Base-by-base conservation (phyloP, 192 early-diverging fungal species). In the Gonapodya prolifera region DNA sequence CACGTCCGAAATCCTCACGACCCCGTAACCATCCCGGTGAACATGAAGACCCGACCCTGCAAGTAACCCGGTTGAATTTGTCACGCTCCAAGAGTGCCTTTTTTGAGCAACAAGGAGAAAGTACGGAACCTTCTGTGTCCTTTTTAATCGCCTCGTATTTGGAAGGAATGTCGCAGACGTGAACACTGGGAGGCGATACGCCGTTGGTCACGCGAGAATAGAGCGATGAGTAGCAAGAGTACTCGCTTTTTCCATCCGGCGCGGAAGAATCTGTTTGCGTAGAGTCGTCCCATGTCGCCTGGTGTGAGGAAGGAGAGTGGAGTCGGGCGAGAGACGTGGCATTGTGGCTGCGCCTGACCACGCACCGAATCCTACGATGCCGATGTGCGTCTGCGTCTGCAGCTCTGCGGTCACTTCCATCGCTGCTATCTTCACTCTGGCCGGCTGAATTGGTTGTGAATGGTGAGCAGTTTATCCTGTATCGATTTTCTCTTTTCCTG, bases 201-300 rank as follows among this genome's bases (percentile, higher is more conserved):
- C 34, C 69, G 31, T 1, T 23, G 69, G 36, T 33, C 0, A 30
- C 69, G 61, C 2, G 0, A n/a, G 17, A 76, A 1, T 29, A 0
- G 30, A 71, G 80, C 13, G 79, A 23, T 76, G 0, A 70, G 0
- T 0, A 35, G 35, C 33, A 8, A 18, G 1, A 30, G 29, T 32
- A 81, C 34, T 28, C 84, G 90, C 91, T 86, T 83, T 84, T 91
- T 91, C 91, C 92, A 97, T 2, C 95, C 95, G 16, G 91, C 89
- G 35, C 85, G 78, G n/a, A 81, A 75, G 70, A 98, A 89, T 69
- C 81, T 84, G 28, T 82, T 82, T 0, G 94, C 95, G 78, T 98
- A 99, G 34, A 98, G 88, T 76, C 88, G 86, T 35, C 96, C 97
- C 96, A 99, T 99, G 81, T 94, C 96, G 73, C 97, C 96, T 80